phyloP scores from a whole-genome alignment of 495 filamentous ascomycete species.

The Neurospora intermedia region DNA sequence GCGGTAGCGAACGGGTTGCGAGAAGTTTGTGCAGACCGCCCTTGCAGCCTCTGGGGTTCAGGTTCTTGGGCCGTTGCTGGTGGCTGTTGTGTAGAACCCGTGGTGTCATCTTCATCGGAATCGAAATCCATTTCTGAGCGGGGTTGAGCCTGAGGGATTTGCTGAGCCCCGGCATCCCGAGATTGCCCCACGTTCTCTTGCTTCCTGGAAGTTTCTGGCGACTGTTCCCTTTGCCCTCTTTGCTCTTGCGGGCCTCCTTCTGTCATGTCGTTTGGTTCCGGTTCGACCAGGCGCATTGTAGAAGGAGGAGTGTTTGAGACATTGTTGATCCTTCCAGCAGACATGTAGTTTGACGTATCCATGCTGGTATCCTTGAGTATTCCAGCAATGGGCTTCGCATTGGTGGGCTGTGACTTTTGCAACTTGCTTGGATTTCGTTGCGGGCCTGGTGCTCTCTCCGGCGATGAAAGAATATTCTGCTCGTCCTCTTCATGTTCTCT shows the following conservation, averaged over 20 bases:
- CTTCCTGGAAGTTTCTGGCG: slow-evolving; percentile 9
- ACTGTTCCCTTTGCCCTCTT: slow-evolving; percentile 10
- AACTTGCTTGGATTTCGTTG: slow-evolving; percentile 60
- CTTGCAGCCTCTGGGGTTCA: slow-evolving; percentile 3
- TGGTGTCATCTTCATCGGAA: slow-evolving; percentile 28
- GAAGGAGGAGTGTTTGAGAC: slow-evolving; percentile 35
- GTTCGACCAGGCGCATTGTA: slow-evolving; percentile 52
- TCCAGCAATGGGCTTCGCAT: slow-evolving; percentile 24
- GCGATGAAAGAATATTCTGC: slow-evolving; percentile 15
- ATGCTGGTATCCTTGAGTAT: slow-evolving; percentile 17
- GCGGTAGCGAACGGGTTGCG: slow-evolving; percentile 16
- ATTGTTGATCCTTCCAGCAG: slow-evolving; percentile 31
- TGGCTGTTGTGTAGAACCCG: slow-evolving; percentile 14
- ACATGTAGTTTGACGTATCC: slow-evolving; percentile 21
- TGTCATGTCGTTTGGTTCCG: slow-evolving; percentile 36
- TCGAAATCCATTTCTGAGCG: slow-evolving; percentile 42
- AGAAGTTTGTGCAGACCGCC: slow-evolving; percentile 14
- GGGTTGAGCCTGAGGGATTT: slow-evolving; percentile 39
- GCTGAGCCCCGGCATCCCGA: slow-evolving; percentile 36
- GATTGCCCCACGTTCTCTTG: slow-evolving; percentile 15
- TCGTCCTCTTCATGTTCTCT: slow-evolving; percentile 36
- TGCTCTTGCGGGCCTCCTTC: slow-evolving; percentile 27
- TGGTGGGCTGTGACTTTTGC: slow-evolving; percentile 57
- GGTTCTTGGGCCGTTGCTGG: slow-evolving; percentile 4
- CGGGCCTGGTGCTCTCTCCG: slow-evolving; percentile 24